Evolutionary conservation across 202 grass and related monocot genomes (phyloP), one percentile per base, ranked within the genome.

Genomic region (Saccharum hybrid): DNA sequence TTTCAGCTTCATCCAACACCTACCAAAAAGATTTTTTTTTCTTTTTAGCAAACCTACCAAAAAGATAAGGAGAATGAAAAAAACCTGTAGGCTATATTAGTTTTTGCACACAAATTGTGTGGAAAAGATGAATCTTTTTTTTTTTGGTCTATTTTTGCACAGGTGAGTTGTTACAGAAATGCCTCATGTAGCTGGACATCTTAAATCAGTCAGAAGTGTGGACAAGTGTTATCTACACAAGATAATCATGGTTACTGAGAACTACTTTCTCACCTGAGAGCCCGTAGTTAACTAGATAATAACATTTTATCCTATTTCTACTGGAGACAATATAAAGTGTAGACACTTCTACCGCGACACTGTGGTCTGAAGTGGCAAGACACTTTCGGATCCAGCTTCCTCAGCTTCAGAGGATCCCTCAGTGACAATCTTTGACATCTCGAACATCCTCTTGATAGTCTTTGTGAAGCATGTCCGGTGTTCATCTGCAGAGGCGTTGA

Each of bases 401-500:
- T 84, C 80, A 0, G 59, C 42, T 60, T 85, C 78, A 3, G 65
- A 16, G 7, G 88, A 78, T 63, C 81, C 85, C 37, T 92, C 77
- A 28, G 68, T 65, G 10, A 86, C 90, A 1, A 14, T 74, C 86
- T 92, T 92, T 63, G 92, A 87, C 88, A 94, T 88, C 3, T 45
- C 81, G 54, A 92, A 92, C 86, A 98, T 83, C 84, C 75, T 92
- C 63, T 88, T 67, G 7, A 96, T 83, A 15, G 90, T 98, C 59
- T 90, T 89, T 15, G 92, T 83, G 66, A 96, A 87, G 72, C 91
- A 98, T 71, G 83, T 90, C 42, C 70, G 78, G 89, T 94, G 91
- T 61, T 98, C 96, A 41, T 93, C 91, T 72, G 90, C 59, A 2
- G 89, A 98, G 5, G 96, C 93, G 60, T 86, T 87, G 64, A 98